Conservation (phyloP, 208 protist species). For the Endotrypanum monterogeii region DNA sequence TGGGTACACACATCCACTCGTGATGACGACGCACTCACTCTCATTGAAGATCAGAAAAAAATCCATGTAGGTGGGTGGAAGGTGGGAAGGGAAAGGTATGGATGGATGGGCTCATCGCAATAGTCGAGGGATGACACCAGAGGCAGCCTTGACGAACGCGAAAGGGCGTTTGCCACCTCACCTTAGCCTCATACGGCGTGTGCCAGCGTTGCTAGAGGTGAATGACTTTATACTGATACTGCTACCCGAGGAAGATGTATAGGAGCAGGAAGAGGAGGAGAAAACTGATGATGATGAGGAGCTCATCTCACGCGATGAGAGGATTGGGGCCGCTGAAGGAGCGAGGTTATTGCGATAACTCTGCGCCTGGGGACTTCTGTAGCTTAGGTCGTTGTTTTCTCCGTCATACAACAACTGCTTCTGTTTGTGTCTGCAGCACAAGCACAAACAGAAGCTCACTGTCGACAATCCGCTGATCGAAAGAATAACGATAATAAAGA, state of each 20-base stretch:
- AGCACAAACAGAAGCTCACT: conserved; percentile 17
- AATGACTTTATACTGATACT: neutral
- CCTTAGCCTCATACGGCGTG: neutral
- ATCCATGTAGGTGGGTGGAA: neutral
- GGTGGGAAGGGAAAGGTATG: neutral
- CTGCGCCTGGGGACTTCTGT: neutral
- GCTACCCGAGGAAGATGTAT: neutral
- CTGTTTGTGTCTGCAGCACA: neutral
- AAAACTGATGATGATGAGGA: neutral
- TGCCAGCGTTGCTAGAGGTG: neutral
- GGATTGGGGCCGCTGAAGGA: neutral
- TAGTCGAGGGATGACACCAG: neutral
- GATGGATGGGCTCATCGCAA: neutral
- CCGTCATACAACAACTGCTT: neutral
- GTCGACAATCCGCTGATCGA: conserved; percentile 3
- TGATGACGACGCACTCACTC: neutral
- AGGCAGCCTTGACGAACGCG: neutral
- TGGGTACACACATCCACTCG: too few relatives aligned
- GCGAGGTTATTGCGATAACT: too few relatives aligned
- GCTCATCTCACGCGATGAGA: neutral
- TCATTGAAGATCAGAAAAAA: neutral
- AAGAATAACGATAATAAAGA: conserved; percentile 22
- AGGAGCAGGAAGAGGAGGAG: too few relatives aligned
- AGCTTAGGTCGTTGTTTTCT: neutral
- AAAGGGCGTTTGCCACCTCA: too few relatives aligned